These are phyloP conservation scores for Ophiostoma sp. DNA, from an alignment of 2,329 filamentous ascomycete genomes.

Conservation along the genomic window DNA sequence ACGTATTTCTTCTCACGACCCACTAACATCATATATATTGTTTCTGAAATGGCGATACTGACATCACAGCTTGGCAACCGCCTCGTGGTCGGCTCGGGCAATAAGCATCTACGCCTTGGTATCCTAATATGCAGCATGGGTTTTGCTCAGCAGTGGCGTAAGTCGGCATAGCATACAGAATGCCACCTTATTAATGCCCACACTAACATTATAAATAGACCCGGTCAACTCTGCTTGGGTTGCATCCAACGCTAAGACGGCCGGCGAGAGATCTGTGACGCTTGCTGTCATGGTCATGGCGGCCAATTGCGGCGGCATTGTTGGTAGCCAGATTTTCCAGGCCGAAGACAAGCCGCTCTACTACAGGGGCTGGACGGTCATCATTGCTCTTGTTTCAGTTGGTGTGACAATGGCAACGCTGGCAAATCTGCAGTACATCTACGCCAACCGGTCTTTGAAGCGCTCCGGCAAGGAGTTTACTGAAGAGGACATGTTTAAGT, in stretches of 20 bases:
- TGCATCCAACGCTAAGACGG: constrained; percentile 18
- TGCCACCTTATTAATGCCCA: background rate
- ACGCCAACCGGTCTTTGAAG: background rate
- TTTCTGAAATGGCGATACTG: background rate
- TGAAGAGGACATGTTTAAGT: background rate
- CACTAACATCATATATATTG: background rate
- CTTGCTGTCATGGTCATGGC: constrained; percentile 23
- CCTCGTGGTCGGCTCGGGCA: background rate
- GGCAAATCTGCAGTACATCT: background rate
- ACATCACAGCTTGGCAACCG: background rate
- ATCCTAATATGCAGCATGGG: background rate
- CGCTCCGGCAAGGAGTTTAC: background rate
- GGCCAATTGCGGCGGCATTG: constrained; percentile 19
- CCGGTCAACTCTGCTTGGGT: constrained; percentile 21
- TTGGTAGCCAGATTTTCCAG: constrained; percentile 22
- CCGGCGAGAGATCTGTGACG: constrained; percentile 21
- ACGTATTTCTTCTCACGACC: background rate
- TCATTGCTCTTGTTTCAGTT: background rate
- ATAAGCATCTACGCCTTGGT: background rate
- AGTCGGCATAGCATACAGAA: background rate
- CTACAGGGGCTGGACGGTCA: constrained; percentile 17
- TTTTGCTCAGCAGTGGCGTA: constrained; percentile 8
- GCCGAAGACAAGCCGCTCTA: constrained; percentile 18
- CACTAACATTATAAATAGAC: constrained; percentile 23
- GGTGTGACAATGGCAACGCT: background rate